Evolutionary conservation across 805 yeast species (phyloP).

Genomic region (Metschnikowia sp.): DNA sequence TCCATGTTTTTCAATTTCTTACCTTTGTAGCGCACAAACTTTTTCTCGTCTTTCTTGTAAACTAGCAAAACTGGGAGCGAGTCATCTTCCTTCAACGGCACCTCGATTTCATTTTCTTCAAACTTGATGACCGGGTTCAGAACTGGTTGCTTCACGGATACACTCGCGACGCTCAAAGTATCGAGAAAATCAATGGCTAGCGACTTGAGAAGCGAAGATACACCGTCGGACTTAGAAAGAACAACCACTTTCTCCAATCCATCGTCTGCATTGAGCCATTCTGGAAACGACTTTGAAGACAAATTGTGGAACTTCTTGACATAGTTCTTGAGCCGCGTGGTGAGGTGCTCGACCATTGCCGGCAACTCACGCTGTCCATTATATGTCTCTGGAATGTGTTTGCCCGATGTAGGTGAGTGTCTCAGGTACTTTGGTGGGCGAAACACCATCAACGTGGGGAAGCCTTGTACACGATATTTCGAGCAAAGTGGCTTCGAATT

Average conservation of each 20-base stretch:
- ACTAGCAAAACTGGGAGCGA: constrained; percentile 28
- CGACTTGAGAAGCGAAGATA: constrained; percentile 58
- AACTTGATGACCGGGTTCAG: constrained; percentile 11
- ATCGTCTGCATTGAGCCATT: constrained; percentile 25
- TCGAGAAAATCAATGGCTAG: constrained; percentile 69
- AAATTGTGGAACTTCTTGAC: constrained; percentile 47
- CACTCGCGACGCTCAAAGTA: constrained; percentile 45
- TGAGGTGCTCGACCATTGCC: constrained; percentile 51
- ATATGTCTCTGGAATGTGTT: constrained; percentile 55
- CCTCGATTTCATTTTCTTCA: constrained; percentile 20
- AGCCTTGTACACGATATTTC: constrained; percentile 64
- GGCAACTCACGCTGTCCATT: constrained; percentile 58
- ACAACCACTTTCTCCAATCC: constrained; percentile 46
- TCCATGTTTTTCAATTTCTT: constrained; percentile 28
- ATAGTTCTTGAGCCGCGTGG: constrained; percentile 62
- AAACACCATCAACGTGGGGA: constrained; percentile 79
- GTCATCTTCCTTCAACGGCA: constrained; percentile 19
- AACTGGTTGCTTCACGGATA: constrained; percentile 21
- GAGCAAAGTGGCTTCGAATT: constrained; percentile 68
- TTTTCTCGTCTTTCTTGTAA: constrained; percentile 18
- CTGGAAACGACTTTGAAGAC: constrained; percentile 19
- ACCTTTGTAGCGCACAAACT: constrained; percentile 22
- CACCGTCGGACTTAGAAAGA: constrained; percentile 46
- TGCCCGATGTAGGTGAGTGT: constrained; percentile 17
- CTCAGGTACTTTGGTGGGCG: constrained; percentile 69